Conservation (phyloP, 257 asterid genomes). For the Handroanthus guayacan region DNA sequence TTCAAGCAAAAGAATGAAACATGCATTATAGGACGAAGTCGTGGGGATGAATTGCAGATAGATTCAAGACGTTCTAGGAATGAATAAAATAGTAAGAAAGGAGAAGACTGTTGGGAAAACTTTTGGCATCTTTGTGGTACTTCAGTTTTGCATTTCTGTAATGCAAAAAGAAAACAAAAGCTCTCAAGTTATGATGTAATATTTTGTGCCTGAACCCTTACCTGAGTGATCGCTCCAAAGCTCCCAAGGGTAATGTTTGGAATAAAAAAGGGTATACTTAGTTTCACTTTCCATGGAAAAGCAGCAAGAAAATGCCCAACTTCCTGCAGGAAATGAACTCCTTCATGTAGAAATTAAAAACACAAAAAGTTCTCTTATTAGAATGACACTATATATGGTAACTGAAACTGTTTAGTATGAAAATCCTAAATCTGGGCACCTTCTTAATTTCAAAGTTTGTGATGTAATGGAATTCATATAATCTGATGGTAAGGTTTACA, state of each 20-base stretch:
- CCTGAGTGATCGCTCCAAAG: conserved; percentile 99
- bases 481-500: conserved; percentile 6
- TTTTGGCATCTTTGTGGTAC: conserved; percentile 23
- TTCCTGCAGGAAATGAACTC: conserved; percentile 79
- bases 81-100: conserved; percentile 1
- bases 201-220: conserved; percentile 29
- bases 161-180: neutral
- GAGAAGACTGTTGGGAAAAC: neutral
- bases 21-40: neutral
- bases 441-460: conserved; percentile 5
- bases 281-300: conserved; percentile 83
- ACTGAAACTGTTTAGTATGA: neutral
- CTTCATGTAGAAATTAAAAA: conserved; percentile 42
- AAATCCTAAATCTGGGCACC: conserved; percentile 23
- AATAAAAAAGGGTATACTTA: conserved; percentile 90
- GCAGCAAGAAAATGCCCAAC: conserved; percentile 93
- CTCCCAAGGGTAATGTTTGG: conserved; percentile 97
- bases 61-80: conserved; percentile 4
- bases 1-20: conserved; percentile 5
- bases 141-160: neutral
- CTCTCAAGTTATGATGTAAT: conserved; percentile 20
- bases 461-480: conserved; percentile 14
- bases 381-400: neutral
- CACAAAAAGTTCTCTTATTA: conserved; percentile 19
- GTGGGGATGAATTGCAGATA: neutral